Base-by-base conservation (phyloP, 1,284 basidiomycete species). In the Golubevia sp. region DNA sequence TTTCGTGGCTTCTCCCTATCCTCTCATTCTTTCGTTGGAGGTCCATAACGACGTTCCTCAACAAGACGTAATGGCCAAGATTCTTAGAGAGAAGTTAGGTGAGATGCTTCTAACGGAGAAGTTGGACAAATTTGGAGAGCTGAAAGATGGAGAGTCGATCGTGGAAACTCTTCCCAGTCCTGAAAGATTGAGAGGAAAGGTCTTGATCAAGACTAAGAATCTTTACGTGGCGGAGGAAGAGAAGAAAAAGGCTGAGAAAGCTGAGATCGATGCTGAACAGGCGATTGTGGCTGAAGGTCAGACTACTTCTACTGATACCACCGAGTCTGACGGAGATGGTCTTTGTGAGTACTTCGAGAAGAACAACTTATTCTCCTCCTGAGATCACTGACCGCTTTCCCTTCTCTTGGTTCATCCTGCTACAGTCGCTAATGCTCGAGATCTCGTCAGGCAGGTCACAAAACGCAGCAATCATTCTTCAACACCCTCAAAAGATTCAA, bases 1-100 rank as follows among this genome's bases (percentile, higher is more conserved):
- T 0, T 99, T 99, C 79, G 90, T 93, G 44, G 88, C 92, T 0
- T 97, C 94, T 1, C 92, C 94, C 0, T 98, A 95, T 82, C 96
- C 96, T 0, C 87, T 99, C 73, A 92, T 99, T 79, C 91, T 99
- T 67, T 97, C 93, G 8, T 91, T 94, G 20, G 96, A 99, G 85
- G 89, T 97, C 0, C 95, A 97, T 77, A 97, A 93, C 82, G 87
- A 89, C 0, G 74, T 93, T 2, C 84, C 88, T 21, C 93, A 97
- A 84, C 96, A 99, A 83, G 91, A 92, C 55, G 87, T 88, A 79
- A 87, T 98, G 26, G 94, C 90, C 0, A 80, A 86, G 1, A 92
- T 96, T 67, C 90, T 99, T 87, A 86, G 84, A 15, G 88, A 90
- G 34, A 89, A 89, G 0, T 92, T 99, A 72, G 93, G 93, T 0